These are phyloP conservation scores for Ganoderma sp. DNA, from an alignment of 1,284 basidiomycete genomes.

Conservation along the genomic window DNA sequence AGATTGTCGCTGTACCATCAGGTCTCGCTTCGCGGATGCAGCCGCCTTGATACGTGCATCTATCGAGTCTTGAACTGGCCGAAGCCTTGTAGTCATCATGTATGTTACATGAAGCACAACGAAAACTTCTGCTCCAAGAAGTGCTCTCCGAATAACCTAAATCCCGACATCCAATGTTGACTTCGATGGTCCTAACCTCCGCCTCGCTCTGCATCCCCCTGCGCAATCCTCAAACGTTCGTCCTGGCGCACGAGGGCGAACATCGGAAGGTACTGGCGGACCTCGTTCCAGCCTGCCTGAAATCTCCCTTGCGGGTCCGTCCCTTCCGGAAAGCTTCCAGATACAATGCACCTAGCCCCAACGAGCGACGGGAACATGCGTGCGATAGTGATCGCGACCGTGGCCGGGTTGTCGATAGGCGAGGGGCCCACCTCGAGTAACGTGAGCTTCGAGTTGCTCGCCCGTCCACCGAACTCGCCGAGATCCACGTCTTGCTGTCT, in stretches of 20 bases:
- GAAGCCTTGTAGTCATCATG: neutral
- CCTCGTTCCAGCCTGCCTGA: neutral
- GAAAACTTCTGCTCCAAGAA: neutral
- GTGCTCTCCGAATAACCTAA: too few species aligned
- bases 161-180: too few species aligned
- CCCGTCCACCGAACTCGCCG: too few species aligned
- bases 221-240: neutral
- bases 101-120: neutral
- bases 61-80: neutral
- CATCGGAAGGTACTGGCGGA: neutral
- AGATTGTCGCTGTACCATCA: slow-evolving; percentile 3
- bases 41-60: neutral
- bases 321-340: neutral
- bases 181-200: neutral
- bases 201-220: neutral
- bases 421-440: too few species aligned
- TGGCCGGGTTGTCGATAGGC: neutral
- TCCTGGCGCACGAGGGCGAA: neutral
- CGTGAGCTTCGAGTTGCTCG: too few species aligned
- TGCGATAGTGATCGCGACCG: neutral
- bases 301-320: neutral
- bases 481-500: too few species aligned
- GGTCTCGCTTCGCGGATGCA: neutral
- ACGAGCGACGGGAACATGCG: neutral
- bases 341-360: too few species aligned